Conservation (phyloP, 2,329 filamentous ascomycete genomes). For the Thielaviopsis ethacetica region DNA sequence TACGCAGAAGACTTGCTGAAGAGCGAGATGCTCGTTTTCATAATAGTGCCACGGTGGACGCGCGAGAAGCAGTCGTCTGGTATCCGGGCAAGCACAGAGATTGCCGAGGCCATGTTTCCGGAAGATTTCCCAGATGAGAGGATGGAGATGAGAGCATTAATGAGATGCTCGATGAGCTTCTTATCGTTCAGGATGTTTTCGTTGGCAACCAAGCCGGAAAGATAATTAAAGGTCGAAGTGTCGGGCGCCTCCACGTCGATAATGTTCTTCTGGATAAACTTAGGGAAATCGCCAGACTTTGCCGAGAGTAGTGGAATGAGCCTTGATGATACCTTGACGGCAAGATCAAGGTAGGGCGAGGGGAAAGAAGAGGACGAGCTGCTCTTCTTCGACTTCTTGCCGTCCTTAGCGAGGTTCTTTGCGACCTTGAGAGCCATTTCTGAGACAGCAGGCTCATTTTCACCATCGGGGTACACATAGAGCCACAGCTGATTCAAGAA, state of each 20-base stretch:
- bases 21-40: slow-evolving; percentile 5
- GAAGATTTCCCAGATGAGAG: slow-evolving; percentile 1
- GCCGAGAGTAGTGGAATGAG: slow-evolving; percentile 10
- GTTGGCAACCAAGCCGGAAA: slow-evolving; percentile 9
- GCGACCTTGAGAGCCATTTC: slow-evolving; percentile 21
- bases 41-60: slow-evolving; percentile 10
- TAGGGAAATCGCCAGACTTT: slow-evolving; percentile 9
- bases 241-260: slow-evolving; percentile 3
- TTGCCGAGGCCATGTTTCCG: neutral
- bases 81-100: slow-evolving; percentile 6
- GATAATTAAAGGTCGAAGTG: slow-evolving; percentile 3
- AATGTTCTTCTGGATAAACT: slow-evolving; percentile 8
- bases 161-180: slow-evolving; percentile 10
- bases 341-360: slow-evolving; percentile 9
- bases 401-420: slow-evolving; percentile 19
- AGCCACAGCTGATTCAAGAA: slow-evolving; percentile 25
- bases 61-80: slow-evolving; percentile 13
- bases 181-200: slow-evolving; percentile 13
- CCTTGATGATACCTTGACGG: slow-evolving; percentile 6
- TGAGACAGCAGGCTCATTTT: slow-evolving; percentile 17
- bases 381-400: slow-evolving; percentile 12
- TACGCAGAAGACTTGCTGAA: slow-evolving; percentile 1
- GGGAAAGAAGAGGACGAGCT: neutral
- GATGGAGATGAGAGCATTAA: slow-evolving; percentile 9
- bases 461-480: slow-evolving; percentile 22